Evolutionary conservation across 176 grass and related monocot species (phyloP).

Genomic region (Olyra latifolia): DNA sequence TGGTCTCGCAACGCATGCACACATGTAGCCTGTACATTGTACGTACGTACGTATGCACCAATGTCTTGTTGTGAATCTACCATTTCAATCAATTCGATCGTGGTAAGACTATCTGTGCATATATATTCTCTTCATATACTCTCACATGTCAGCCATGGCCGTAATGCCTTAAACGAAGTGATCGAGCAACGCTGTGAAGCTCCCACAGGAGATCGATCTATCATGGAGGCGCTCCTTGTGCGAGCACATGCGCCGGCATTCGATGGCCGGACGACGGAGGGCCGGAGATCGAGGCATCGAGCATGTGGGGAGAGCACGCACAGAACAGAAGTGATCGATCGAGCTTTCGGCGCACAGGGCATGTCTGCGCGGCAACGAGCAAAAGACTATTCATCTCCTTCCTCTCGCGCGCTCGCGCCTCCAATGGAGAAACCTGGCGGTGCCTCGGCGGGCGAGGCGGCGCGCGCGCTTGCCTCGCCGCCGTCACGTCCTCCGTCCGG

Average conservation of each 20-base stretch:
- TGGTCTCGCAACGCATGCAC: not conserved
- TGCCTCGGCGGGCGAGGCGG: slow-evolving; percentile 36
- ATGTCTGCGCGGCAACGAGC: slow-evolving; percentile 9
- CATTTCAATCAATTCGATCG: too few relatives aligned
- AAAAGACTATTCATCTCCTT: slow-evolving; percentile 30
- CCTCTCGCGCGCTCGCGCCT: not conserved
- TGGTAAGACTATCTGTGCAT: not conserved
- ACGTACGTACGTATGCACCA: not conserved
- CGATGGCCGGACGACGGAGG: not conserved
- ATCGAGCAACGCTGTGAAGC: not conserved
- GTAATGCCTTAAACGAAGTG: not conserved
- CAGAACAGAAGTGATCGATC: not conserved
- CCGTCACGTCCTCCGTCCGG: slow-evolving; percentile 29
- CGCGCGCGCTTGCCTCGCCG: not conserved
- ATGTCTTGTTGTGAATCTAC: not conserved
- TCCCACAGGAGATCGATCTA: not conserved
- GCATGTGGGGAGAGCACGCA: too few relatives aligned
- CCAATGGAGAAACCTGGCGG: slow-evolving; percentile 34
- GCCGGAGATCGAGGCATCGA: not conserved
- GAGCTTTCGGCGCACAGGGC: slow-evolving; percentile 41
- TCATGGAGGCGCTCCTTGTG: not conserved
- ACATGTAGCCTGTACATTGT: slow-evolving; percentile 34
- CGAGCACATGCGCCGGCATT: not conserved
- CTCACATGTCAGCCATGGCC: not conserved
- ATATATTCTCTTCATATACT: too few relatives aligned